Evolutionary conservation across 2,329 filamentous ascomycete species (phyloP).

Genomic region (Dactylonectria macrodidyma): DNA sequence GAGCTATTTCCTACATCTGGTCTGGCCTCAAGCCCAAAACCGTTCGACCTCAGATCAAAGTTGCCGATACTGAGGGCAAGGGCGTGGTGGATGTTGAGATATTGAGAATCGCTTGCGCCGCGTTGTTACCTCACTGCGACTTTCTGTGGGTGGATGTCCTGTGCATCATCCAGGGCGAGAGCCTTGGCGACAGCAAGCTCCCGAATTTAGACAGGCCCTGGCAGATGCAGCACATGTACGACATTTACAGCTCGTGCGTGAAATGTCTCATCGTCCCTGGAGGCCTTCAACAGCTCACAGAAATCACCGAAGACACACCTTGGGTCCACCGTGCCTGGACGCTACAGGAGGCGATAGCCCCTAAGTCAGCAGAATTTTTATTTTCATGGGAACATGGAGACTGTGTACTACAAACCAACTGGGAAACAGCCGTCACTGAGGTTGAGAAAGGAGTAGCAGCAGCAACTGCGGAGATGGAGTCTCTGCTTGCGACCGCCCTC

Average conservation of each 20-base stretch:
- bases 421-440: not conserved
- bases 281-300: not conserved
- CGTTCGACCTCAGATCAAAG: not conserved
- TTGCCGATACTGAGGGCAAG: not conserved
- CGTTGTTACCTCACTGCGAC: not conserved
- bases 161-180: conserved; percentile 5
- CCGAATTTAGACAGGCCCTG: not conserved
- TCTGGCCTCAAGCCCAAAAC: not conserved
- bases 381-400: conserved; percentile 4
- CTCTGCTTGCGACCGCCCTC: not conserved
- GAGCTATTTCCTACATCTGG: conserved; percentile 7
- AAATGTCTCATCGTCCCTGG: conserved; percentile 6
- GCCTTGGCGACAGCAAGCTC: too few species aligned
- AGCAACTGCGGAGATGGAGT: conserved; percentile 11
- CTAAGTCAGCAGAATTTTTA: not conserved
- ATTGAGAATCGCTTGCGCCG: not conserved
- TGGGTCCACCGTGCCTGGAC: conserved; percentile 16
- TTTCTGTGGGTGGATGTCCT: conserved; percentile 1
- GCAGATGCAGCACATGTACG: conserved; percentile 16
- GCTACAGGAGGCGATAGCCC: conserved; percentile 9
- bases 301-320: not conserved
- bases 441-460: not conserved
- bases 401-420: not conserved
- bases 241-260: not conserved
- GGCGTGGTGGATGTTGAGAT: not conserved